Evolutionary conservation across 345 rosid species (phyloP).

Genomic region (Microthlaspi erraticum): DNA sequence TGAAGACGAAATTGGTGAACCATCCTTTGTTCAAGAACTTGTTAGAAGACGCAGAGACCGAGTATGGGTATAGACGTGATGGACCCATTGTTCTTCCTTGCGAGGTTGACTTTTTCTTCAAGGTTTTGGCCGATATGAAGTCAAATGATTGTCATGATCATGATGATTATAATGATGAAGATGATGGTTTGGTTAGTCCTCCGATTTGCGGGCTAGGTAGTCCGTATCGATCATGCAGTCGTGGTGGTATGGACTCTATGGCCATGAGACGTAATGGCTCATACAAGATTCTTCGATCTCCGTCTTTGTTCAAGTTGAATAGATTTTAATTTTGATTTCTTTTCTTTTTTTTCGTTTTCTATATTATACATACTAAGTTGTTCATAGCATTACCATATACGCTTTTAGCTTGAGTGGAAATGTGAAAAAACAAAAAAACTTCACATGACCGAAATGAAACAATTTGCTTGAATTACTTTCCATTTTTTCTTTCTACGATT

Average conservation of each 20-base stretch:
- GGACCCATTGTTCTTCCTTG: constrained; percentile 85
- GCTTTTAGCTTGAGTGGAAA: constrained; percentile 8
- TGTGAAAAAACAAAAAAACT: constrained; percentile 1
- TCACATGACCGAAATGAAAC: constrained; percentile 11
- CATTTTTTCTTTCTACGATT: background rate
- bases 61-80: constrained; percentile 59
- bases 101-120: constrained; percentile 64
- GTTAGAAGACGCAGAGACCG: constrained; percentile 79
- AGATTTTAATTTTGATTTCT: constrained; percentile 15
- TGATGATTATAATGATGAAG: constrained; percentile 26
- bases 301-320: constrained; percentile 50
- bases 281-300: constrained; percentile 52
- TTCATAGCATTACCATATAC: constrained; percentile 25
- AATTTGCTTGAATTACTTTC: background rate
- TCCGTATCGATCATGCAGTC: constrained; percentile 37
- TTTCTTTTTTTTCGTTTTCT: background rate
- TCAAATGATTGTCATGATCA: constrained; percentile 8
- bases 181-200: constrained; percentile 24
- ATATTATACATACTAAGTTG: constrained; percentile 6
- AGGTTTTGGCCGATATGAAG: constrained; percentile 64
- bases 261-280: constrained; percentile 36
- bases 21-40: constrained; percentile 74
- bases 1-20: constrained; percentile 57
- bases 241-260: constrained; percentile 39
- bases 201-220: constrained; percentile 38